Conservation (phyloP, 768 basidiomycete genomes). For the Cystobasidium ongulense region DNA sequence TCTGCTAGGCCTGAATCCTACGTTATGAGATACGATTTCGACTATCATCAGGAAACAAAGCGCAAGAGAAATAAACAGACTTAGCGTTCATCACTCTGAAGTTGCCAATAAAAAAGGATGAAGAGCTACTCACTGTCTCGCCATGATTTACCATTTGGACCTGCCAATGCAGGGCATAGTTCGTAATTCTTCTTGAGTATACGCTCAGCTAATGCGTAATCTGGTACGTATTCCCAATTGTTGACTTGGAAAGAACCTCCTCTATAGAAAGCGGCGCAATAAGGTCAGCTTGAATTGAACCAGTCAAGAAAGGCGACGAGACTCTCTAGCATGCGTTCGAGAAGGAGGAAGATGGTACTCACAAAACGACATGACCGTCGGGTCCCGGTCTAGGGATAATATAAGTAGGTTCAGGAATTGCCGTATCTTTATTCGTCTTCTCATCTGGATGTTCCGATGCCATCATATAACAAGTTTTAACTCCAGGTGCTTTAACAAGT, state of each 20-base stretch:
- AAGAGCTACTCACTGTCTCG: conserved; percentile 4
- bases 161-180: conserved; percentile 29
- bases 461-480: conserved; percentile 32
- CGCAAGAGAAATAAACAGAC: background rate
- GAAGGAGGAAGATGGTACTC: background rate
- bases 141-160: conserved; percentile 30
- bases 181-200: conserved; percentile 26
- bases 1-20: conserved; percentile 27
- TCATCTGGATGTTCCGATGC: conserved; percentile 18
- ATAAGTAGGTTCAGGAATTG: conserved; percentile 30
- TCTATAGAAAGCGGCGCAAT: background rate
- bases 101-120: background rate
- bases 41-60: background rate
- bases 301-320: background rate
- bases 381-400: conserved; percentile 27
- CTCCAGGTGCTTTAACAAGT: conserved; percentile 22
- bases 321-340: background rate
- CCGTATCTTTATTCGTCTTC: conserved; percentile 14
- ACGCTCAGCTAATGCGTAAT: conserved; percentile 25
- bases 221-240: conserved; percentile 27
- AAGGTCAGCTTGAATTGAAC: too few species aligned
- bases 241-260: conserved; percentile 30
- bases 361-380: conserved; percentile 23
- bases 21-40: conserved; percentile 30
- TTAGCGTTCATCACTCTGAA: background rate